Evolutionary conservation across 179 eudicot genomes (phyloP).

Genomic region (Sideroxylon spinosum): DNA sequence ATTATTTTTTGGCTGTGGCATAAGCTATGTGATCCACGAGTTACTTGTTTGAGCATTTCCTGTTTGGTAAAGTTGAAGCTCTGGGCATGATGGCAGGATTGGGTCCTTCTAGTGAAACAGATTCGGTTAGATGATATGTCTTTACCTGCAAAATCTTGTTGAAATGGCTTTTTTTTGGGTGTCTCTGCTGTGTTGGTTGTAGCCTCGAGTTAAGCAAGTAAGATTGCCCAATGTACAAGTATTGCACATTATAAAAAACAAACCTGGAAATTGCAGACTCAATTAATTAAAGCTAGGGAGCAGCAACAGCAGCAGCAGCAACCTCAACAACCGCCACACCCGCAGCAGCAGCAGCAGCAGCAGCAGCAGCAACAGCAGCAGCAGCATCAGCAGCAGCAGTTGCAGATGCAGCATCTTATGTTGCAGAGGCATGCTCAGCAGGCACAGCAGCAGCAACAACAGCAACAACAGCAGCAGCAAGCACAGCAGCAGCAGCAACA

Average conservation of each 20-base stretch:
- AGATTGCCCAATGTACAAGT: neutral
- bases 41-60: neutral
- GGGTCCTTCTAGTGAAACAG: neutral
- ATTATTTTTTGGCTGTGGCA: neutral
- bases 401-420: constrained; percentile 52
- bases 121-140: neutral
- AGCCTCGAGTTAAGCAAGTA: neutral
- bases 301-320: constrained; percentile 68
- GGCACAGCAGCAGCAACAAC: constrained; percentile 35
- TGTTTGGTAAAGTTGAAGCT: neutral
- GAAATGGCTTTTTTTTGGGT: neutral
- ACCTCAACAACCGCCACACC: constrained; percentile 46
- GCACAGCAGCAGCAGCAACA: constrained; percentile 43
- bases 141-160: neutral
- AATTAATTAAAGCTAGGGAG: constrained; percentile 69
- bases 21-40: neutral
- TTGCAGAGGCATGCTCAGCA: constrained; percentile 59
- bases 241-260: neutral
- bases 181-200: neutral
- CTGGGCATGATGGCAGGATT: neutral
- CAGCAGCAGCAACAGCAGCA: constrained; percentile 38
- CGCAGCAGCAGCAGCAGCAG: constrained; percentile 35
- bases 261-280: constrained; percentile 49
- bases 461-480: constrained; percentile 29
- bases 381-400: constrained; percentile 57